phyloP scores from a whole-genome alignment of 148 eudicot genomes.

The Rheum nobile region DNA sequence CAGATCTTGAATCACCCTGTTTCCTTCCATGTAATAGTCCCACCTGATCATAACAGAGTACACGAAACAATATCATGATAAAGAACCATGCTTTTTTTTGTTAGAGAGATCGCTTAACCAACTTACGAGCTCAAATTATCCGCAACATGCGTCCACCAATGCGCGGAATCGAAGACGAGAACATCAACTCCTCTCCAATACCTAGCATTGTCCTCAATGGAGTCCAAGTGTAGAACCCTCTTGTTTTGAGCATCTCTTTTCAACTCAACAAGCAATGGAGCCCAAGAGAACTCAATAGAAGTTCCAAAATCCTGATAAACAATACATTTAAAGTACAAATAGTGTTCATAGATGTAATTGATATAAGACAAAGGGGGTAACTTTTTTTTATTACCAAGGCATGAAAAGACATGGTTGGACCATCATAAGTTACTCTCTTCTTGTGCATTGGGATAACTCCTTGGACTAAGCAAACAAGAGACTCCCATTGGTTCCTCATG shows the following conservation, averaged over 20 bases:
- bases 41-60: conserved; percentile 33
- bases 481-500: conserved; percentile 94
- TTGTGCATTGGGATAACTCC: conserved; percentile 57
- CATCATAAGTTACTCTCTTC: conserved; percentile 49
- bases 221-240: conserved; percentile 61
- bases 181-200: conserved; percentile 71
- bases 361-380: not conserved
- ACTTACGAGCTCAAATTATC: conserved; percentile 48
- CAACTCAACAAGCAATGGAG: conserved; percentile 70
- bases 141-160: conserved; percentile 79
- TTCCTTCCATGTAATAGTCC: conserved; percentile 69
- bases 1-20: conserved; percentile 23
- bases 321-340: not conserved
- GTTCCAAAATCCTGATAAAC: conserved; percentile 47
- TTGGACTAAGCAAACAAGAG: conserved; percentile 74
- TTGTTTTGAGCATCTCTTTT: conserved; percentile 27
- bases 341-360: not conserved
- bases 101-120: not conserved
- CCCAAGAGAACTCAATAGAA: conserved; percentile 76
- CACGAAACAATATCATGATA: not conserved
- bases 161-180: conserved; percentile 81
- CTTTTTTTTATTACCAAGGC: not conserved
- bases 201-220: conserved; percentile 66
- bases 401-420: conserved; percentile 27
- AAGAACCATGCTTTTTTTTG: not conserved